Evolutionary conservation across 202 grass and related monocot species (phyloP), one percentile per base, ranked within the genome.

Genomic region (Digitaria exilis): DNA sequence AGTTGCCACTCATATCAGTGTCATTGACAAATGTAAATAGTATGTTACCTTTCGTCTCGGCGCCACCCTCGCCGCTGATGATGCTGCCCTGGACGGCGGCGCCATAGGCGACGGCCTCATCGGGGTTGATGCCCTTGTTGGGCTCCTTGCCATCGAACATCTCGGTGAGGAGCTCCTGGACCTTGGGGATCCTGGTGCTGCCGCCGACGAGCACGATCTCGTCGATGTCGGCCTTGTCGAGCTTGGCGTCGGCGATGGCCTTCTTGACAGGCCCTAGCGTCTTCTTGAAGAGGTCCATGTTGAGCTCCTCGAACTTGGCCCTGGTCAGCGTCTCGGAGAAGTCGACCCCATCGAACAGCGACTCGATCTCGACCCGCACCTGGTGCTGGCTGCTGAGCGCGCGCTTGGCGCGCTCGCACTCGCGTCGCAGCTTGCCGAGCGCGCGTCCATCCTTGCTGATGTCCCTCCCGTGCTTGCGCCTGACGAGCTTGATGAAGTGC

Each of bases 31-130:
- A n/a, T n/a, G n/a, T n/a, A n/a, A n/a, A n/a, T n/a, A n/a, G n/a
- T n/a, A n/a, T n/a, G n/a, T n/a, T n/a, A 92, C 87, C 84, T 88
- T 93, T 86, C 14, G 79, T 90, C 65, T 88, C 85, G 9, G 84
- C 88, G 4, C 82, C 82, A 16, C 88, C 82, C 17, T 88, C 88
- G 58, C 74, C 79, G 55, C 82, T 88, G 17, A 93, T 71, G 62
- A 83, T 90, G 46, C 56, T 79, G 48, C 66, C 84, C 68, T 90
- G 78, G 2, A 90, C 51, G 10, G 88, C 79, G 10, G 84, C 83
- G 48, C 79, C 88, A 6, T 90, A 90, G 2, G 79, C 88, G 16
- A 90, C 88, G 26, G 78, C 84, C 50, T 90, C 88, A 32, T 90
- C 78, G n/a, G 84, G 88, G 73, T 90, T 90, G 73, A 90, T 75